Evolutionary conservation across 176 grass and related monocot species (phyloP), one percentile per base, ranked within the genome.

Genomic region (Musa itinerans): DNA sequence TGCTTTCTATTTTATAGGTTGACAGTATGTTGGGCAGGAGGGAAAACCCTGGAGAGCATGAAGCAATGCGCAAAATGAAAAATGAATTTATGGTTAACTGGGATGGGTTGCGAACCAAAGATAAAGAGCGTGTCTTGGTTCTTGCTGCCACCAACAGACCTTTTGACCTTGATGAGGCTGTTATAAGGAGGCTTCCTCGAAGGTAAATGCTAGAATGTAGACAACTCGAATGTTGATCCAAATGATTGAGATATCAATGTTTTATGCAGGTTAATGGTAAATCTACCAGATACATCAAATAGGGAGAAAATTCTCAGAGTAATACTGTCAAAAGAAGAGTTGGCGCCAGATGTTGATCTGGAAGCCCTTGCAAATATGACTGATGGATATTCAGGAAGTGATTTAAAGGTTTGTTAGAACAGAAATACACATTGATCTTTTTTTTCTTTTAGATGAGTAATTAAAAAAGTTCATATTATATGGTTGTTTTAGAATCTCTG

Each of bases 1-100:
- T 16, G 9, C 20, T 56, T 73, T 72, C 23, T 1, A 16, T 73
- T 55, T 49, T 34, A 61, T 75, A 98, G 95, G 95, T 99, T 16
- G 95, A 99, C 75, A 99, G 95, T 83, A 99, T 99, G 95, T 74
- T 99, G 73, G 95, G 95, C 75, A 91, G 90, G 86, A 94, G 95
- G 80, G 95, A 99, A 73, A 99, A 99, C 85, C 95, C 95, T 14
- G 91, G 91, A 71, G 95, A 99, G 83, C 95, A 99, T 81, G 95
- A 99, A 89, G 95, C 95, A 9, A 99, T 99, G 91, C 86, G 91
- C 23, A 99, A 99, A 85, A 99, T 99, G 95, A 99, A 99, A 83
- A 99, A 99, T 76, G 95, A 99, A 80, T 99, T 99, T 77, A 99
- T 99, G 95, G 88, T 99, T 56, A 94, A 94, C 58, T 99, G 95